These are phyloP conservation scores for Fusarium caatingaense DNA, from an alignment of 2,329 filamentous ascomycete genomes.

Conservation along the genomic window DNA sequence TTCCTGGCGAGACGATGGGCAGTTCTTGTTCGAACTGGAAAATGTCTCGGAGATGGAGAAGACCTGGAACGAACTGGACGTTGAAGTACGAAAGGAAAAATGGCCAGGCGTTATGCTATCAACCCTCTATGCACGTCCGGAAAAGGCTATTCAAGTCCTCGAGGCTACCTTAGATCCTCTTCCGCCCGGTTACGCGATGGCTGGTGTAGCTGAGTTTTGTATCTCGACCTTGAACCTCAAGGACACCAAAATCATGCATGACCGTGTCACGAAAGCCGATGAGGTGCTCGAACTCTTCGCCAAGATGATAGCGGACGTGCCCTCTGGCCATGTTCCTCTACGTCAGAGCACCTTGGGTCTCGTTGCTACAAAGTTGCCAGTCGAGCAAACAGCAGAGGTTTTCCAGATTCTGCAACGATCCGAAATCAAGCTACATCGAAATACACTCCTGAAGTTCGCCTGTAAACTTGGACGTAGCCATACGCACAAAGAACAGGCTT, in stretches of 20 bases:
- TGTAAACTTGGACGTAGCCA: slow-evolving; percentile 55
- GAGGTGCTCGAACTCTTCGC: slow-evolving; percentile 47
- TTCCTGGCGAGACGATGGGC: slow-evolving; percentile 45
- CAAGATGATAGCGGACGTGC: slow-evolving; percentile 48
- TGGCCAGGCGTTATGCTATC: slow-evolving; percentile 54
- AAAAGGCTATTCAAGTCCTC: slow-evolving; percentile 50
- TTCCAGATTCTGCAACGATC: slow-evolving; percentile 50
- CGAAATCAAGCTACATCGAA: slow-evolving; percentile 50
- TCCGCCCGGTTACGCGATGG: slow-evolving; percentile 53
- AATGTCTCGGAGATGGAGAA: slow-evolving; percentile 48
- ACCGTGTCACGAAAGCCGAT: slow-evolving; percentile 45
- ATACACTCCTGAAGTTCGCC: slow-evolving; percentile 63
- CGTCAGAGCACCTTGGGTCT: slow-evolving; percentile 54
- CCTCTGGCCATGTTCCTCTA: slow-evolving; percentile 50
- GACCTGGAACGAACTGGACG: slow-evolving; percentile 49
- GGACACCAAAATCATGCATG: slow-evolving; percentile 30
- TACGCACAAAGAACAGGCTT: slow-evolving; percentile 56
- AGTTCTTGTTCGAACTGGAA: slow-evolving; percentile 49
- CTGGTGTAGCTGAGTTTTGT: slow-evolving; percentile 52
- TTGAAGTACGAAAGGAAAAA: slow-evolving; percentile 38
- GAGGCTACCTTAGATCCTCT: slow-evolving; percentile 53
- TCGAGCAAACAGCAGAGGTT: slow-evolving; percentile 50
- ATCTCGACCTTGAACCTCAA: slow-evolving; percentile 39
- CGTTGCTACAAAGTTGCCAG: slow-evolving; percentile 47
- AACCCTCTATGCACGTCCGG: slow-evolving; percentile 49